Evolutionary conservation across 1,284 basidiomycete genomes (phyloP), one percentile per base, ranked within the genome.

Genomic region (Xerocomus cyaneibrunnescens): DNA sequence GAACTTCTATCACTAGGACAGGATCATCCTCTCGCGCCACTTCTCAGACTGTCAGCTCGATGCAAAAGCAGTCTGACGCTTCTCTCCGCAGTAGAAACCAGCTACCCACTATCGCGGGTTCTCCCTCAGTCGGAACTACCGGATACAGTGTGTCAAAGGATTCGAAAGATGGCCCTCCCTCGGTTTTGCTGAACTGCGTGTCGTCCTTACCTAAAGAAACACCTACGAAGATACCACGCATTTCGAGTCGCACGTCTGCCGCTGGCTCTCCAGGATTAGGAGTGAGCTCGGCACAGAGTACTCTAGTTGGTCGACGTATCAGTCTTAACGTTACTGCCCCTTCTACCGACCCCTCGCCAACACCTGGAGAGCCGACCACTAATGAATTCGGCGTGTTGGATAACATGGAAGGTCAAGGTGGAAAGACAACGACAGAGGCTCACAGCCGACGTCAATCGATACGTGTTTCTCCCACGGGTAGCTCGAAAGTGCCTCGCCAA

Each of bases 191-290:
- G 51, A 84, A 83, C 58, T 72, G 79, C 7, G 61, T 74, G 4
- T 73, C 77, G 22, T 72, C 74, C n/a, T 67, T 83, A 50, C 67
- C 79, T 5, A 91, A 90, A 69, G 88, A 91, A 66, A 89, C 89
- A 0, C 93, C 94, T 0, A 98, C 94, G 21, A 95, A 94, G 75
- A 98, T 97, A 60, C 94, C 94, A 45, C 87, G 94, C 36, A 94
- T 96, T 52, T 87, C 91, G 19, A 90, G 85, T 64, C 79, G 87
- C 42, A 84, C 84, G 5, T 89, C 89, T 4, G 80, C 84, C 3
- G 78, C 76, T 43, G 77, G 81, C 41, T 86, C 87, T 10, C 86
- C 86, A 4, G 79, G 83, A 22, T 66, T 84, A 53, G 79, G 83
- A 21, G 66, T 83, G 51, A 87, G 84, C 60, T 71, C 74, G 32